Evolutionary conservation across 2,329 filamentous ascomycete genomes (phyloP).

Genomic region (Ceratocystis huliohia): DNA sequence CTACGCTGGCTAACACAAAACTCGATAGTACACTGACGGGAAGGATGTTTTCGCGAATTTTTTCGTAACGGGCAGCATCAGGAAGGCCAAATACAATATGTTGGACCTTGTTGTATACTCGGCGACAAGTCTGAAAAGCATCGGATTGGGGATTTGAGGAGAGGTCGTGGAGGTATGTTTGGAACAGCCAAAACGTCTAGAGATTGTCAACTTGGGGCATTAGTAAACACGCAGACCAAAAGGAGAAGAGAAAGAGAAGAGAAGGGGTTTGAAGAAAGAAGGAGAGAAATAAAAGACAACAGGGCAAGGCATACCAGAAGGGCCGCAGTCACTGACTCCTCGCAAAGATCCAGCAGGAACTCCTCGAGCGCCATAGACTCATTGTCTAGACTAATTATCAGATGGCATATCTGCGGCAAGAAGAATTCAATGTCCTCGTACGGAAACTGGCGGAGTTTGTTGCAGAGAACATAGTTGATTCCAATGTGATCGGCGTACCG

Average conservation of each 20-base stretch:
- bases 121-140: slow-evolving; percentile 67
- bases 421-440: slow-evolving; percentile 92
- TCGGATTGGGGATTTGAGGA: slow-evolving; percentile 60
- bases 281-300: slow-evolving; percentile 23
- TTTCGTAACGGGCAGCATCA: slow-evolving; percentile 55
- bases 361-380: slow-evolving; percentile 86
- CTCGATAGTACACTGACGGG: slow-evolving; percentile 72
- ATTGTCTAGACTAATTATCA: slow-evolving; percentile 78
- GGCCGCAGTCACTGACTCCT: slow-evolving; percentile 75
- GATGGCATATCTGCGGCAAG: slow-evolving; percentile 74
- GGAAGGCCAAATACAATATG: slow-evolving; percentile 72
- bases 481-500: slow-evolving; percentile 83
- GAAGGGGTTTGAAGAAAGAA: slow-evolving; percentile 8
- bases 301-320: slow-evolving; percentile 49
- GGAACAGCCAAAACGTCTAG: slow-evolving; percentile 82
- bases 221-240: not conserved
- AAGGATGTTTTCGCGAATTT: slow-evolving; percentile 69
- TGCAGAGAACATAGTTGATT: slow-evolving; percentile 79
- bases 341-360: slow-evolving; percentile 73
- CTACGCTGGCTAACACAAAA: slow-evolving; percentile 65
- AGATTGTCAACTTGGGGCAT: slow-evolving; percentile 7
- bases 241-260: not conserved
- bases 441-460: slow-evolving; percentile 76
- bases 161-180: slow-evolving; percentile 75
- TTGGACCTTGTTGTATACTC: slow-evolving; percentile 80